Percentiles rank a stretch among this genome's conserved stretches.
These are phyloP conservation scores for Thuidium tamariscinum DNA, from an alignment of 225 moss, liverwort and hornwort species.

Conservation along the genomic window DNA sequence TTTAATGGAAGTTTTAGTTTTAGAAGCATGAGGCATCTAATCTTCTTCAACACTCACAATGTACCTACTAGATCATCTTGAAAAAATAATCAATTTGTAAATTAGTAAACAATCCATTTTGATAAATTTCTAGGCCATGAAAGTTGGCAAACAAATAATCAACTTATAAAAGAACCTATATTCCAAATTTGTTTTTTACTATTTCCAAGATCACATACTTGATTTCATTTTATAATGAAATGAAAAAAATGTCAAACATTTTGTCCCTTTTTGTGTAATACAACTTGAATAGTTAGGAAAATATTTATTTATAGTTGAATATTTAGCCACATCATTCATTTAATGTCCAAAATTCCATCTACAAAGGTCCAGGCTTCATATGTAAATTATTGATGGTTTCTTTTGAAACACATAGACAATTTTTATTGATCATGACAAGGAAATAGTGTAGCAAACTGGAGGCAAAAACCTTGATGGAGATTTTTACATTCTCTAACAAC, in stretches of 20 bases:
- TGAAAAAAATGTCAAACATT: not conserved
- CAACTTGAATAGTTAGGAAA: accelerated
- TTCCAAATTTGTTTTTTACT: not conserved
- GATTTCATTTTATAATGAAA: accelerated
- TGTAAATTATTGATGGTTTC: not conserved
- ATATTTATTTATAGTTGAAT: not conserved
- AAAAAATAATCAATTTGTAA: not conserved
- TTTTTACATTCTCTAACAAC: too few relatives aligned
- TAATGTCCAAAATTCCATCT: not conserved
- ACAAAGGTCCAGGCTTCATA: not conserved
- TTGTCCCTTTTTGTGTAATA: not conserved
- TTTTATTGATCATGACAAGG: too few relatives aligned
- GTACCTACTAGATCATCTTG: not conserved
- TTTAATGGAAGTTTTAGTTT: too few relatives aligned
- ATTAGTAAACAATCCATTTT: not conserved
- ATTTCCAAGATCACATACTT: not conserved
- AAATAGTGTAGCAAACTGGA: too few relatives aligned
- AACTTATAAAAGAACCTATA: not conserved
- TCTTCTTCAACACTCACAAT: too few relatives aligned
- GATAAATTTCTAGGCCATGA: accelerated
- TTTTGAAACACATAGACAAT: too few relatives aligned
- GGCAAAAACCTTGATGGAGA: too few relatives aligned
- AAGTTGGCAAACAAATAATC: not conserved
- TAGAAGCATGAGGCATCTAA: not conserved
- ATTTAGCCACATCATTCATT: not conserved